Evolutionary conservation across 805 yeast species (phyloP), one percentile per base, ranked within the genome.

Genomic region (Maudiozyma barnettii): DNA sequence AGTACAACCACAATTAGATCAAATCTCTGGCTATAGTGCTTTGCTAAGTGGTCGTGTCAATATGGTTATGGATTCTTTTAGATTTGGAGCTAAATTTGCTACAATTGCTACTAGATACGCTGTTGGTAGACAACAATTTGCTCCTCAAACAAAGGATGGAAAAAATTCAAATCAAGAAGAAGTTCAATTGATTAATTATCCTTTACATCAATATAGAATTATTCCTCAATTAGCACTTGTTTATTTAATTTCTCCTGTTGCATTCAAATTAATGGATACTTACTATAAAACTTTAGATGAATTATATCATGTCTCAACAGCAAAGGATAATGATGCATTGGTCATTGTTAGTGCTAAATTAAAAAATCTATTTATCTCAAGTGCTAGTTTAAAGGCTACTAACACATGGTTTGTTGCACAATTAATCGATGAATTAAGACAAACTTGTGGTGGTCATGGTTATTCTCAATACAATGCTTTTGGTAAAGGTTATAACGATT

Each of bases 381-480:
- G 95, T 30, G 96, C 95, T 8, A 82, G 95, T 39, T 74, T 88
- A 61, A 90, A 90, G 67, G 89, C 96, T 3, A 81, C 95, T 35
- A 78, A 82, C 52, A 90, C 97, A 37, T 90, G 96, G 96, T 73
- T 81, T 39, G 77, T 87, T 30, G 81, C 89, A 38, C 77, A 76
- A 50, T 72, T 84, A 56, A 89, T 90, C 60, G 95, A 88, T 63
- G 90, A 89, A 69, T 78, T 89, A 54, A 78, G 97, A 69, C 97
- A 90, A 68, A 75, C 95, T 2, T 89, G 96, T 67, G 96, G 97
- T 64, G 97, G 97, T 30, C 96, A 86, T 67, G 97, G 97, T 38
- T 90, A 90, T 69, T 87, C 95, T 21, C 79, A 89, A n/a, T 90
- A 90, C 67, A 79, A 87, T 54, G 95, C 90, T 1, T 85, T 90